Evolutionary conservation across 2,329 filamentous ascomycete genomes (phyloP).

Genomic region (Trichophyton equinum): DNA sequence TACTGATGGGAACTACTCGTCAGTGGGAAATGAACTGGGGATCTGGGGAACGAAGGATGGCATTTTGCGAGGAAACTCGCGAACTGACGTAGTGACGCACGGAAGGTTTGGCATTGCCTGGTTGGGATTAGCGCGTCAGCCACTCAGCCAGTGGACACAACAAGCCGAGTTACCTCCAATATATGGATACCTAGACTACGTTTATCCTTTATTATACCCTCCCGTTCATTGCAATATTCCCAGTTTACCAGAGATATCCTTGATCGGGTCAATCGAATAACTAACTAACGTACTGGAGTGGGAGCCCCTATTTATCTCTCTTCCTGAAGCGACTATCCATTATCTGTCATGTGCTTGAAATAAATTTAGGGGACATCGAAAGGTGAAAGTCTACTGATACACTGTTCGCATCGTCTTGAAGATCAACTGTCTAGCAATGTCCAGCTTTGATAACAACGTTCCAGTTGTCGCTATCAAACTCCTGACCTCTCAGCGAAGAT

Average conservation of each 20-base stretch:
- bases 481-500: background rate
- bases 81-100: background rate
- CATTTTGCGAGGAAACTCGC: background rate
- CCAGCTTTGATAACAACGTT: background rate
- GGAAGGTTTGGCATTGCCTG: constrained; percentile 2
- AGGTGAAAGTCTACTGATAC: too few relatives aligned
- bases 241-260: too few relatives aligned
- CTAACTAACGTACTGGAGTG: too few relatives aligned
- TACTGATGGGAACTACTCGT: background rate
- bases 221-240: background rate
- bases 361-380: too few relatives aligned
- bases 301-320: too few relatives aligned
- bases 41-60: background rate
- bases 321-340: too few relatives aligned
- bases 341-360: too few relatives aligned
- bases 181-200: too few relatives aligned
- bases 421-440: background rate
- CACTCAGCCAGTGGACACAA: background rate
- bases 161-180: background rate
- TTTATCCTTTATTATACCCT: too few relatives aligned
- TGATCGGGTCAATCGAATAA: too few relatives aligned
- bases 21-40: background rate
- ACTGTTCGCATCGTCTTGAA: background rate
- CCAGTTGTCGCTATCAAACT: background rate
- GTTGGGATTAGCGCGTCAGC: background rate